These are phyloP conservation scores for Termitomyces sp. DNA, from an alignment of 768 basidiomycete species.

Conservation along the genomic window DNA sequence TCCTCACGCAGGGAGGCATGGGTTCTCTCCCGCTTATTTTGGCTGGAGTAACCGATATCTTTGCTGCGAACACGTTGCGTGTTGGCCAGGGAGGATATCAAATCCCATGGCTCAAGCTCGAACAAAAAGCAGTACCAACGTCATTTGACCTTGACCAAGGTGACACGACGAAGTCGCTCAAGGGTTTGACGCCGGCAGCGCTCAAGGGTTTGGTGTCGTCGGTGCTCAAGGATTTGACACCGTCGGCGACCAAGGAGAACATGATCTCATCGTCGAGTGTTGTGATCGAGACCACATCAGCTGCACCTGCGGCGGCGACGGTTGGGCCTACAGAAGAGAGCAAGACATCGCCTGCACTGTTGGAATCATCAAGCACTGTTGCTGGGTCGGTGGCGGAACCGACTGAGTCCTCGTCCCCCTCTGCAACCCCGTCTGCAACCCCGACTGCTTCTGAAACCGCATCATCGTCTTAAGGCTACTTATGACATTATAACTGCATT, in stretches of 20 bases:
- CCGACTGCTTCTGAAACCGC: not conserved
- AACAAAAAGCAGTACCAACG: constrained; percentile 51
- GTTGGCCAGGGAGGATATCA: constrained; percentile 55
- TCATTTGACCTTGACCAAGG: constrained; percentile 43
- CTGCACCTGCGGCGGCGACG: not conserved
- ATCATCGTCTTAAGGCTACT: not conserved
- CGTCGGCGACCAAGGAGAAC: constrained; percentile 17
- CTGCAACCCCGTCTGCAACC: not conserved
- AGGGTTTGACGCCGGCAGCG: too few species aligned
- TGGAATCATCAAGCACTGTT: not conserved
- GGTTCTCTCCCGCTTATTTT: constrained; percentile 57
- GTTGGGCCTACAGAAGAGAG: not conserved
- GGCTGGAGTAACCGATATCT: constrained; percentile 49
- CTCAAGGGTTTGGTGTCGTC: too few species aligned
- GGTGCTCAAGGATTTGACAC: too few species aligned
- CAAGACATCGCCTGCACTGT: not conserved
- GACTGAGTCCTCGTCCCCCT: not conserved
- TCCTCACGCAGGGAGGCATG: constrained; percentile 56
- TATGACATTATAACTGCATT: not conserved
- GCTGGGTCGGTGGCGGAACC: not conserved
- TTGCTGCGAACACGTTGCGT: constrained; percentile 41
- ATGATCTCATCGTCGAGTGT: constrained; percentile 4
- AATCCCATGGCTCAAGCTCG: constrained; percentile 63
- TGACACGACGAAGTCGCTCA: too few species aligned
- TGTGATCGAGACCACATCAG: not conserved